Percentiles rank a stretch among this genome's conserved stretches.
phyloP scores from a whole-genome alignment of 163 green algal species.

The Chlorella variabilis region DNA sequence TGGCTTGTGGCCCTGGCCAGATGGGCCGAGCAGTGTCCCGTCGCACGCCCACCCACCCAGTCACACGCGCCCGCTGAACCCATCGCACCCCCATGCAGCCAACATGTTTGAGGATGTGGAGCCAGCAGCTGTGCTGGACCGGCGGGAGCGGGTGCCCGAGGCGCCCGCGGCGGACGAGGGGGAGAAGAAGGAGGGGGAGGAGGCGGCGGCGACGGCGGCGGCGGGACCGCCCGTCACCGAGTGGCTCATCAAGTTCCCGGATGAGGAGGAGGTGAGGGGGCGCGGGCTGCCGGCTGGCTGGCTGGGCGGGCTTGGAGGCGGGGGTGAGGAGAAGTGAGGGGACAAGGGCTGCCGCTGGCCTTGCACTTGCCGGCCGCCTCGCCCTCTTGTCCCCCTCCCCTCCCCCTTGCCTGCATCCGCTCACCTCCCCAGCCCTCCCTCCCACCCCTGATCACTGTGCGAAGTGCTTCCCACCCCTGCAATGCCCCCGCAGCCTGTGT shows the following conservation, averaged over 20 bases:
- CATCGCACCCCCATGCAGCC: too few species aligned
- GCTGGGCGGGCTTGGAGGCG: background rate
- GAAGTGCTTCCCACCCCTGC: background rate
- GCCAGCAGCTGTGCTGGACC: slow-evolving; percentile 51
- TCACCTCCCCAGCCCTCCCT: too few species aligned
- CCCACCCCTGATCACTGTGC: too few species aligned
- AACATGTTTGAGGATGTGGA: slow-evolving; percentile 68
- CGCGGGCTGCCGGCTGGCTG: background rate
- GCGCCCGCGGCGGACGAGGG: background rate
- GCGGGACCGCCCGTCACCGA: background rate
- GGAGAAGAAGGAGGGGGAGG: background rate
- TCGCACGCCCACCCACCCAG: too few species aligned
- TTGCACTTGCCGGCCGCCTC: background rate
- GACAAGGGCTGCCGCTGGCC: background rate
- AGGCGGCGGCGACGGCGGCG: background rate
- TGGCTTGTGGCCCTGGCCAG: too few species aligned
- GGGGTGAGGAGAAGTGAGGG: too few species aligned
- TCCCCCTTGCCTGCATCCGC: too few species aligned
- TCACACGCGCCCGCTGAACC: too few species aligned
- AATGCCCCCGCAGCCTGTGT: background rate
- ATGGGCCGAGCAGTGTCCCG: too few species aligned
- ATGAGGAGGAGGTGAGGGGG: slow-evolving; percentile 31
- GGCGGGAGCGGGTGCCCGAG: slow-evolving; percentile 8
- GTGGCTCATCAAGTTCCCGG: slow-evolving; percentile 27
- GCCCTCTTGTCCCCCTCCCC: too few species aligned